Conservation (phyloP, 2,329 filamentous ascomycete genomes). For the Taxawa tesnikishii region DNA sequence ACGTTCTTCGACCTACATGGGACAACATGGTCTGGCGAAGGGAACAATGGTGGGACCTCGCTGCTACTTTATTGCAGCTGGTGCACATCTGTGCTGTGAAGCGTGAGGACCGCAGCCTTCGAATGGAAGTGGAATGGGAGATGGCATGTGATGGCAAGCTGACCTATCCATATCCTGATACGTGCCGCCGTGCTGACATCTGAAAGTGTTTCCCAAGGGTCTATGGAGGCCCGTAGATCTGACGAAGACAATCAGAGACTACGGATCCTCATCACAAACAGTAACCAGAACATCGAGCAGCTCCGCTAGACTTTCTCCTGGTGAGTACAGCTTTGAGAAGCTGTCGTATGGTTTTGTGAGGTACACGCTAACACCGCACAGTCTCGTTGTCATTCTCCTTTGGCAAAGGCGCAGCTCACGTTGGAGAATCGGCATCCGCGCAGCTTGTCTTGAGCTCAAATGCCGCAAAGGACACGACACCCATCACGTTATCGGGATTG, state of each 20-base stretch:
- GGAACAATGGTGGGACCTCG: slow-evolving; percentile 47
- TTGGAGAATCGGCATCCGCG: slow-evolving; percentile 44
- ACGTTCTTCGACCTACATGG: slow-evolving; percentile 43
- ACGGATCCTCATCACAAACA: not conserved
- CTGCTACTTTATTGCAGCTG: slow-evolving; percentile 40
- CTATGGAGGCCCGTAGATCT: not conserved
- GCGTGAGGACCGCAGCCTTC: slow-evolving; percentile 1
- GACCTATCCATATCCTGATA: no score
- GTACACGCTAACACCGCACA: slow-evolving; percentile 15
- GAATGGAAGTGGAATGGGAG: slow-evolving; percentile 8
- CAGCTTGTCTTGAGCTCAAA: slow-evolving; percentile 41
- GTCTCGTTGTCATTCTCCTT: slow-evolving; percentile 43
- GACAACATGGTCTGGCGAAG: slow-evolving; percentile 43
- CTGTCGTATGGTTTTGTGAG: no score
- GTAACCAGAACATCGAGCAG: not conserved
- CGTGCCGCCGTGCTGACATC: not conserved
- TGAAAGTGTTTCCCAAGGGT: not conserved
- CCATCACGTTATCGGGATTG: slow-evolving; percentile 11
- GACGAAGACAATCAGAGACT: not conserved
- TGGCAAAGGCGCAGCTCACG: slow-evolving; percentile 41
- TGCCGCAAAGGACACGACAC: slow-evolving; percentile 23
- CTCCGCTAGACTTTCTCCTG: not conserved
- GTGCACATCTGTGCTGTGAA: slow-evolving; percentile 39
- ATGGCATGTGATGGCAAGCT: slow-evolving; percentile 7
- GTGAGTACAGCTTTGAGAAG: no score